phyloP scores from a whole-genome alignment of 352 stramenopile genomes.

The Pythium oligandrum region DNA sequence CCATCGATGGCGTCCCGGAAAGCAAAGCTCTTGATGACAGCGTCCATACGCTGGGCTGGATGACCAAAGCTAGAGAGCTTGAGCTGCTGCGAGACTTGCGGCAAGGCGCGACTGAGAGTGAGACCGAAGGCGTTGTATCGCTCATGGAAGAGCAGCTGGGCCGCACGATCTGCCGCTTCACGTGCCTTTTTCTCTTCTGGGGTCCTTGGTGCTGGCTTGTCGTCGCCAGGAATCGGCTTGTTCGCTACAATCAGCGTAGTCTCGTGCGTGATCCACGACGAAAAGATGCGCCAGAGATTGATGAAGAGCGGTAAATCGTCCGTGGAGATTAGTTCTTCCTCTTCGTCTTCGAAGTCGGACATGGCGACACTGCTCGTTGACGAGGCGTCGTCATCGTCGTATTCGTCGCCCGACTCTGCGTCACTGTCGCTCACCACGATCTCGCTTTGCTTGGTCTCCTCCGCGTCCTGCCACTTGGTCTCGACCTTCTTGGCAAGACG shows the following conservation, averaged over 20 bases:
- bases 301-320: constrained; percentile 66
- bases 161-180: constrained; percentile 29
- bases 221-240: constrained; percentile 15
- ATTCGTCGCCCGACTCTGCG: constrained; percentile 15
- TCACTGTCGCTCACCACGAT: constrained; percentile 74
- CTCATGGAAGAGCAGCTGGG: constrained; percentile 49
- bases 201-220: constrained; percentile 17
- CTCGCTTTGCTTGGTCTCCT: constrained; percentile 27
- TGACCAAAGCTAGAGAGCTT: constrained; percentile 49
- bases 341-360: constrained; percentile 65
- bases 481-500: constrained; percentile 72
- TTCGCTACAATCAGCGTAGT: constrained; percentile 53
- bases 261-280: constrained; percentile 64
- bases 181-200: constrained; percentile 34
- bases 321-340: constrained; percentile 62
- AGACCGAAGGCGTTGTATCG: constrained; percentile 64
- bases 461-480: constrained; percentile 23
- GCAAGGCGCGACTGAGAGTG: constrained; percentile 48
- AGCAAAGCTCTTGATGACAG: constrained; percentile 48
- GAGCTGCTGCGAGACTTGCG: constrained; percentile 44
- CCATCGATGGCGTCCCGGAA: constrained; percentile 66
- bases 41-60: constrained; percentile 47
- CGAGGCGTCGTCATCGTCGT: constrained; percentile 40
- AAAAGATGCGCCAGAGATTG: constrained; percentile 71
- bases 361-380: constrained; percentile 52